Evolutionary conservation across 192 early-diverging fungal genomes (phyloP), one percentile per base, ranked within the genome.

Genomic region (Thamnidium elegans): DNA sequence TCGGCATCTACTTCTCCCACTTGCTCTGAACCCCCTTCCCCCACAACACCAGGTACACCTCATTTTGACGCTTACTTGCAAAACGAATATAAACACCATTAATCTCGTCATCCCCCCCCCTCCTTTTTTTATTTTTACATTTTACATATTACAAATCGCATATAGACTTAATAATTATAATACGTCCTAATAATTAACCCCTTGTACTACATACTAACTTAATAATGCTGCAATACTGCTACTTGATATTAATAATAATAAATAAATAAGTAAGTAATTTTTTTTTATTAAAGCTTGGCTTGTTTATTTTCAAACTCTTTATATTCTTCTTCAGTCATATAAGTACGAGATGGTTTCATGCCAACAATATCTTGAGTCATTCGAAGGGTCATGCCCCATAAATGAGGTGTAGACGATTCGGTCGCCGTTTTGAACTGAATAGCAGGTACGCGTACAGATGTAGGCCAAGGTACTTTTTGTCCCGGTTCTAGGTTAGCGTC

Each of bases 321-420:
- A 6, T 39, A 39, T 48, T 48, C 15, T 17, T 48, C 46, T 17
- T 48, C 17, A 48, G 46, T 19, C 17, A 48, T 17, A 15, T 5
- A 4, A 48, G 46, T 17, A 17, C 15, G 46, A 17, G 46, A 17
- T 48, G n/a, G 13, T 34, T 61, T 36, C 53, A 67, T 31, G 36
- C 46, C 26, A 17, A 73, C 26, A 4, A 73, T 26, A 17, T 73
- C 66, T 8, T 39, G 55, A 1, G 71, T 73, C 66, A 73, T 68
- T 17, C 71, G 26, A 19, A 73, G 50, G 6, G 71, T 73, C 34
- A 73, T 34, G 1, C 71, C 71, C 71, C 71, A 73, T 23, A 59
- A 42, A 7, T 7, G 10, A 45, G 39, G 58, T 39, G 9, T 39
- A 6, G 5, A 9, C 0, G 5, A 6, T 39, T 39, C 36, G 1